phyloP scores from a whole-genome alignment of 2,329 filamentous ascomycete species.

The Scytalidium lignicola region DNA sequence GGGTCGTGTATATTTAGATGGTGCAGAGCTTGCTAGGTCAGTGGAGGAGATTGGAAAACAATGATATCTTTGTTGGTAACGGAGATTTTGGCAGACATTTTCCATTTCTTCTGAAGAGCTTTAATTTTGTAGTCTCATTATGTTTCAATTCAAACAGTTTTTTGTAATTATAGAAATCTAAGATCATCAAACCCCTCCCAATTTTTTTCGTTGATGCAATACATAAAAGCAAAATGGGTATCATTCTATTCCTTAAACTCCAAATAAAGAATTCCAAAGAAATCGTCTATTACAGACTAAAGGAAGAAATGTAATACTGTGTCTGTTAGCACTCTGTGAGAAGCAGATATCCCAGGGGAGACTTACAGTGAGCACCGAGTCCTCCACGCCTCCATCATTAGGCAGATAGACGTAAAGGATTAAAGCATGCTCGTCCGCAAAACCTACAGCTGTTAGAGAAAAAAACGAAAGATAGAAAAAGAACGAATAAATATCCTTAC shows the following conservation, averaged over 20 bases:
- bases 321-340: slow-evolving; percentile 5
- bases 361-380: slow-evolving; percentile 71
- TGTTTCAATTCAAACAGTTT: too few species aligned
- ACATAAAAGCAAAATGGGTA: neutral
- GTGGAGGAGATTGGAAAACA: too few species aligned
- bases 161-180: too few species aligned
- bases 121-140: too few species aligned
- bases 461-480: neutral
- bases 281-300: slow-evolving; percentile 34
- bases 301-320: slow-evolving; percentile 55
- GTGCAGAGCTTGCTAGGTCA: too few species aligned
- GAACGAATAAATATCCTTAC: slow-evolving; percentile 48
- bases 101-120: too few species aligned
- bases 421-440: slow-evolving; percentile 72
- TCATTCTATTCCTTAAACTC: neutral
- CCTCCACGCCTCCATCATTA: slow-evolving; percentile 61
- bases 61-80: too few species aligned
- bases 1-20: too few species aligned
- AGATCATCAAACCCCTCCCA: too few species aligned
- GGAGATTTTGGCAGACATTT: too few species aligned
- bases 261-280: neutral
- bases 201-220: too few species aligned
- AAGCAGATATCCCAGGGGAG: neutral
- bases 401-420: slow-evolving; percentile 80
- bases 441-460: slow-evolving; percentile 38